Conservation (phyloP, 1,139 yeast species). For the Geotrichum klebahnii region DNA sequence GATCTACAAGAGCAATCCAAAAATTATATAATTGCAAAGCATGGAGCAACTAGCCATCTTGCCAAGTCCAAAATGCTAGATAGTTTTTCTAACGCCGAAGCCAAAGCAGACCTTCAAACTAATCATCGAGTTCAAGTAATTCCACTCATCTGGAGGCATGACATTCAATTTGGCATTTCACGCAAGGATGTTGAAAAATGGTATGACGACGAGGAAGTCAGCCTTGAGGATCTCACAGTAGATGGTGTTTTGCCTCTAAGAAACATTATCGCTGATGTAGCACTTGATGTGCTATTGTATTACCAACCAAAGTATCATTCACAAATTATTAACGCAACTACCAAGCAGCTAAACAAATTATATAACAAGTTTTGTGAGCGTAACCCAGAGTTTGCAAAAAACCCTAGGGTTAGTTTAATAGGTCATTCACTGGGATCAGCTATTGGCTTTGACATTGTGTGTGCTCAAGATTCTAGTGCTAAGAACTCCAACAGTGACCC, state of each 20-base stretch:
- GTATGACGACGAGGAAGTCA: constrained; percentile 45
- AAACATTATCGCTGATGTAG: constrained; percentile 75
- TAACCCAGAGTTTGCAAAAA: constrained; percentile 57
- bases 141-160: constrained; percentile 39
- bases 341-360: constrained; percentile 56
- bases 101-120: neutral
- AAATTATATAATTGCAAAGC: constrained; percentile 4
- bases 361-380: constrained; percentile 54
- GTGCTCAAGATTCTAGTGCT: constrained; percentile 40
- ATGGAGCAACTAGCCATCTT: constrained; percentile 8
- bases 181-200: constrained; percentile 24
- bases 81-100: neutral
- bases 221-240: constrained; percentile 64
- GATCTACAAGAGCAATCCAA: constrained; percentile 34
- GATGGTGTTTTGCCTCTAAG: constrained; percentile 74
- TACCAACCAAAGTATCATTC: constrained; percentile 64
- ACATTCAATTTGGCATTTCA: constrained; percentile 29
- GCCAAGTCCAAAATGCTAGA: neutral
- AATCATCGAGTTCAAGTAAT: constrained; percentile 61
- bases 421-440: constrained; percentile 92
- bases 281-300: constrained; percentile 75
- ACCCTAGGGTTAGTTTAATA: constrained; percentile 71
- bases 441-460: constrained; percentile 66
- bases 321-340: constrained; percentile 59
- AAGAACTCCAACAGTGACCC: constrained; percentile 20